Evolutionary conservation across 2,329 filamentous ascomycete genomes (phyloP), one percentile per base, ranked within the genome.

Genomic region (Nothopassalora personata): DNA sequence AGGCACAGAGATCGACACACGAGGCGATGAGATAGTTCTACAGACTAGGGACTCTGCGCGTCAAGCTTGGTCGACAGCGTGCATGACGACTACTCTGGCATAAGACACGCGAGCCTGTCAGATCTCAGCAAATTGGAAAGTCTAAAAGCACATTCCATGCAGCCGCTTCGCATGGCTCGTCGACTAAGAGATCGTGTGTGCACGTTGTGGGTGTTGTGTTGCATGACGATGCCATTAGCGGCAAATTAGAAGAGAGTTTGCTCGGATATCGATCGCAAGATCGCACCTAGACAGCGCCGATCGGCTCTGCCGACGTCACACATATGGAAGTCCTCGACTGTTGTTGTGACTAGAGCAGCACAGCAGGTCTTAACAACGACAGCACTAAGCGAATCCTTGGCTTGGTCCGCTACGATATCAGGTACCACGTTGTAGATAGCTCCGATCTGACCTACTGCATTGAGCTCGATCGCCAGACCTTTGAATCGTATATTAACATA

Each of bases 1-100:
- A 56, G 61, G 58, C 36, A 59, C 49, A 58, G 34, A 60, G 61
- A 63, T 63, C 61, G 61, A 59, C 59, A 54, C n/a, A n/a, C n/a
- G n/a, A n/a, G 49, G 58, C 58, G n/a, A 52, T 49, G 50, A 54
- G 36, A 53, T 57, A n/a, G n/a, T n/a, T n/a, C n/a, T n/a, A n/a
- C 53, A 33, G 48, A 45, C 56, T 49, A 57, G 46, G 57, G 50
- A 57, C 51, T 36, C 34, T 49, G 53, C 56, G 55, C 55, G 19
- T 49, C 31, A 54, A 59, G 58, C 54, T 59, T 51, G 19, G 39
- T 43, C 39, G 13, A 43, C 36, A 13, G 36, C 36, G 36, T 43
- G 36, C 36, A 43, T 43, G 36, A n/a, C 36, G 36, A n/a, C 36
- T 43, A 43, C n/a, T n/a, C n/a, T 15, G 39, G n/a, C 7, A 43